Evolutionary conservation across 192 early-diverging fungal species (phyloP), one percentile per base, ranked within the genome.

Genomic region (Phycomyces nitens): DNA sequence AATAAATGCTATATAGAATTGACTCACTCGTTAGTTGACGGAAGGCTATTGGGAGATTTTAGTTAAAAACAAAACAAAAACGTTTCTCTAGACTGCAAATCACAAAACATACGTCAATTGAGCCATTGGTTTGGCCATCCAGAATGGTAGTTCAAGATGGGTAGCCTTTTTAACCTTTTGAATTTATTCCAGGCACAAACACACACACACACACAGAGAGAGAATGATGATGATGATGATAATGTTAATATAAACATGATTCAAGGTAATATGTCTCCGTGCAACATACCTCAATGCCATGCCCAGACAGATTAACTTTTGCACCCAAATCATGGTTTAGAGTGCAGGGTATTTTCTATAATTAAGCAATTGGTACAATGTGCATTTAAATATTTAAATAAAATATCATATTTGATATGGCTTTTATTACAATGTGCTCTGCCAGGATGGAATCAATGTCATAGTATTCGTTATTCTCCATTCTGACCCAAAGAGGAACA

Each of bases 361-460:
- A 26, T 58, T 29, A n/a, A n/a, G n/a, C n/a, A n/a, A n/a, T n/a
- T n/a, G n/a, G n/a, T n/a, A n/a, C n/a, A n/a, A 34, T 34, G 29
- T 34, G 29, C 29, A 34, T 34, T 34, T 34, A 34, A 5, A 34
- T 34, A 34, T 34, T 34, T 34, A 34, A 34, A 34, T 34, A 34
- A 5, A 5, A 7, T 34, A 7, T 1, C 0, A n/a, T 23, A 12
- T 0, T 49, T 26, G 21, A 20, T 0, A 41, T 41, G 10, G 20
- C 0, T n/a, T 6, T 14, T n/a, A 27, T 38, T 76, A 77, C 80
- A 68, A 77, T 73, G 24, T 85, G 75, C 16, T 85, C 80, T 34
- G 83, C 77, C 26, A 85, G 60, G 26, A 85, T 85, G 56, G 72
- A 74, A 49, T 85, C 83, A 16, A 85, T 78, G 56, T 81, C 73